phyloP scores from a whole-genome alignment of 2,329 filamentous ascomycete species.

The Monosporascus ibericus region DNA sequence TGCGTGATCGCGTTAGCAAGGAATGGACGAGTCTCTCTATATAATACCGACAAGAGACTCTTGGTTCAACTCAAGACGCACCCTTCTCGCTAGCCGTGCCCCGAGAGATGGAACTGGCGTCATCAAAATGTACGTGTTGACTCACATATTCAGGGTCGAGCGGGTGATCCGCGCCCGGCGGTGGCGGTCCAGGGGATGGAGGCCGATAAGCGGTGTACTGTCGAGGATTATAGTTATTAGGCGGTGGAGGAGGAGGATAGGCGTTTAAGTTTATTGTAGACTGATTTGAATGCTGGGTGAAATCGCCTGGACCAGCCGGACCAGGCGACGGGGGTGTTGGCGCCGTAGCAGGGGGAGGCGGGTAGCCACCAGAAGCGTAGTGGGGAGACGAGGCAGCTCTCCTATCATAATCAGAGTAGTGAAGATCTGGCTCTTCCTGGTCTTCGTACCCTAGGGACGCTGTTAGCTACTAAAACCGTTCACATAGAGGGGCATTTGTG shows the following conservation, averaged over 20 bases:
- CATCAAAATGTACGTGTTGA: slow-evolving; percentile 20
- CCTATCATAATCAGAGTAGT: slow-evolving; percentile 18
- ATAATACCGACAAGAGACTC: no score
- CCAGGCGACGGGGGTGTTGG: slow-evolving; percentile 5
- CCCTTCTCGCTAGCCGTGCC: slow-evolving; percentile 25
- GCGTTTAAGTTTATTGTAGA: slow-evolving; percentile 23
- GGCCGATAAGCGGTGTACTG: slow-evolving; percentile 20
- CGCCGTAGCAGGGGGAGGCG: background rate
- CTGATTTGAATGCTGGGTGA: slow-evolving; percentile 22
- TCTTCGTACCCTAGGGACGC: slow-evolving; percentile 24
- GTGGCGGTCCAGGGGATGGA: slow-evolving; percentile 19
- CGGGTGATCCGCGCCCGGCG: slow-evolving; percentile 12
- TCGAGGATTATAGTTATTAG: slow-evolving; percentile 19
- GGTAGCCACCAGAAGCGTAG: slow-evolving; percentile 21
- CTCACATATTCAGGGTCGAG: slow-evolving; percentile 29
- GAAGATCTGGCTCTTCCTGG: slow-evolving; percentile 14
- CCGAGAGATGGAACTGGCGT: slow-evolving; percentile 18
- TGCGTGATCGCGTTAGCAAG: background rate
- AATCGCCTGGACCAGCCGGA: slow-evolving; percentile 14
- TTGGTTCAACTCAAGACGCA: slow-evolving; percentile 18
- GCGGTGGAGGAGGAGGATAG: slow-evolving; percentile 13
- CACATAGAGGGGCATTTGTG: background rate
- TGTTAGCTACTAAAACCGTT: slow-evolving; percentile 8
- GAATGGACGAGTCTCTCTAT: background rate
- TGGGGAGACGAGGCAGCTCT: slow-evolving; percentile 21